Evolutionary conservation across 345 rosid genomes (phyloP).

Genomic region (Erucastrum elatum): DNA sequence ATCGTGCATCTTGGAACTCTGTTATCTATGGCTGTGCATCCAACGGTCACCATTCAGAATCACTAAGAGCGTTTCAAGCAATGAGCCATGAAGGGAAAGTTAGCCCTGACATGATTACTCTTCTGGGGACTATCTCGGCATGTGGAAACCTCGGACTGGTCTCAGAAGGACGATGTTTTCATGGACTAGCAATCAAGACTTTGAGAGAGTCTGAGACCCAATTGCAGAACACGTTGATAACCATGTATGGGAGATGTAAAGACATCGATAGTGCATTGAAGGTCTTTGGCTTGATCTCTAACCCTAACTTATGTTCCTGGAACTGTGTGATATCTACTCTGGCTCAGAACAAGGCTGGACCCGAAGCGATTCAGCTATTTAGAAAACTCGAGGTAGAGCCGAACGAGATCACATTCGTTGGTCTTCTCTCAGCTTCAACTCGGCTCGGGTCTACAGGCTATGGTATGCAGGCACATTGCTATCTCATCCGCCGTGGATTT

Average conservation of each 20-base stretch:
- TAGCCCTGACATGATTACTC: slow-evolving; percentile 47
- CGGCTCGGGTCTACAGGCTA: slow-evolving; percentile 52
- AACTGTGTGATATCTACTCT: slow-evolving; percentile 66
- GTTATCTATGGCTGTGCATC: not conserved
- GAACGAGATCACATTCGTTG: slow-evolving; percentile 58
- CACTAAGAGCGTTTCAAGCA: slow-evolving; percentile 45
- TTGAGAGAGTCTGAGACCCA: slow-evolving; percentile 41
- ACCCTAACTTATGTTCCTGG: slow-evolving; percentile 65
- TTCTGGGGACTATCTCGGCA: slow-evolving; percentile 40
- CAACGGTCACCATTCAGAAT: slow-evolving; percentile 15
- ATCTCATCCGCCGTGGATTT: slow-evolving; percentile 44
- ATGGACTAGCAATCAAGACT: slow-evolving; percentile 52
- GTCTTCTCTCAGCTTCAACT: slow-evolving; percentile 59
- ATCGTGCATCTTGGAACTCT: not conserved
- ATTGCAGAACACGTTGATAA: slow-evolving; percentile 57
- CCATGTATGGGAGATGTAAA: slow-evolving; percentile 64
- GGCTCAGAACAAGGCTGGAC: slow-evolving; percentile 59
- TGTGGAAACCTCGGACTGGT: slow-evolving; percentile 23
- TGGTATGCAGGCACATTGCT: slow-evolving; percentile 54
- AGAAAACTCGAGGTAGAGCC: slow-evolving; percentile 45
- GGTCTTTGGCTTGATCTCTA: slow-evolving; percentile 42
- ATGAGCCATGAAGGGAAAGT: slow-evolving; percentile 43
- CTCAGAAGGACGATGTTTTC: slow-evolving; percentile 50
- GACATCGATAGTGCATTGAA: slow-evolving; percentile 48
- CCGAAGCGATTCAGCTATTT: slow-evolving; percentile 53